phyloP scores from a whole-genome alignment of 495 filamentous ascomycete species.

The Cercophora scortea region DNA sequence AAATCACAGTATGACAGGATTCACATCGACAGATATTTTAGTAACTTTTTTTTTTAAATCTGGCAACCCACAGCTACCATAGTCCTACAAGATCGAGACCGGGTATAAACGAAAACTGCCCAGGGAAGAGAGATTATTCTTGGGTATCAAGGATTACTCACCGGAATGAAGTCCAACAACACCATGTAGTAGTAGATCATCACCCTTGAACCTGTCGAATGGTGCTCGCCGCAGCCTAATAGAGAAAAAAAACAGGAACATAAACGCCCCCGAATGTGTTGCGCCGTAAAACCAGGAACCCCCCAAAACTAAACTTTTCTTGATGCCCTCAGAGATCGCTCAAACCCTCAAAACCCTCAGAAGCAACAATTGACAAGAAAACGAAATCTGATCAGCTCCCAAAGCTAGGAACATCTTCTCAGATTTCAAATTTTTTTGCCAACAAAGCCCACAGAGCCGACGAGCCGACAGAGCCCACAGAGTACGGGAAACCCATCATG shows the following conservation, averaged over 20 bases:
- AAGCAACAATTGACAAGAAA: neutral
- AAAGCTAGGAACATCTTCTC: neutral
- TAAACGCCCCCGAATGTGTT: neutral
- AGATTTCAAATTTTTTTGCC: constrained; percentile 4
- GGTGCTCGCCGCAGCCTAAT: neutral
- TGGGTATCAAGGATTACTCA: constrained; percentile 7
- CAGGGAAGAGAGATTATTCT: neutral
- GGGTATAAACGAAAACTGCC: neutral
- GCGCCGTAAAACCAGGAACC: neutral
- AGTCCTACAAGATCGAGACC: neutral
- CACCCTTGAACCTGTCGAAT: constrained; percentile 6
- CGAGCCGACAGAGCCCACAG: constrained; percentile 38
- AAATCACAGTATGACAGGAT: too few species aligned
- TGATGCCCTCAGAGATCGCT: too few species aligned
- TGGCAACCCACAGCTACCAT: neutral
- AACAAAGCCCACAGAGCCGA: constrained; percentile 34
- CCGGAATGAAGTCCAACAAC: constrained; percentile 2
- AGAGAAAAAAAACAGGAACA: neutral
- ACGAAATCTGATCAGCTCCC: neutral
- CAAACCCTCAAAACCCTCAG: constrained; percentile 20
- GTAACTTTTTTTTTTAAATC: neutral
- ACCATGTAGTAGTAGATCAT: neutral
- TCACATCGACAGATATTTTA: neutral
- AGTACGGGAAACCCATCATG: constrained; percentile 21
- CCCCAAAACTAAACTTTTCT: constrained; percentile 7